A percentile compares a stretch with the other conserved stretches of the same genome.
Evolutionary conservation across 2,329 filamentous ascomycete genomes (phyloP).

Genomic region (Penicillium sumatraense): DNA sequence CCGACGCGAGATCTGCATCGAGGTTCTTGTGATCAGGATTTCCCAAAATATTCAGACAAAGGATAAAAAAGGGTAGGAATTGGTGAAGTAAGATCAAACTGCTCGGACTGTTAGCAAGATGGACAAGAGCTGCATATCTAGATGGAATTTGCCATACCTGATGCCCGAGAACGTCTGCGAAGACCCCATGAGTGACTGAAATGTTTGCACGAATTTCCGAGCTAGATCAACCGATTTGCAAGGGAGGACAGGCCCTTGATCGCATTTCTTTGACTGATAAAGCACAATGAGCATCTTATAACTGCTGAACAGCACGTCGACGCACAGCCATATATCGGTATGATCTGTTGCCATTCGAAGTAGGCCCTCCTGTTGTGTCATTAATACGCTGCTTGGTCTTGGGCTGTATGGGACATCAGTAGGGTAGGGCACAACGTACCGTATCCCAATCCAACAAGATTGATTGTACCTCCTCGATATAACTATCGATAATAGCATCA

Average conservation of each 20-base stretch:
- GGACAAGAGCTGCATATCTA: neutral
- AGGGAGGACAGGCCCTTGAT: slow-evolving; percentile 7
- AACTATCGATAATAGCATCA: slow-evolving; percentile 12
- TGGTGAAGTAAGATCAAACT: slow-evolving; percentile 21
- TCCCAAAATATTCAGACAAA: slow-evolving; percentile 15
- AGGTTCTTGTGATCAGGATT: neutral
- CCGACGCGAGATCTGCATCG: slow-evolving; percentile 7
- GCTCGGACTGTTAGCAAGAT: neutral
- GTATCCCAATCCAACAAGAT: slow-evolving; percentile 21
- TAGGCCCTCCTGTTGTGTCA: slow-evolving; percentile 15
- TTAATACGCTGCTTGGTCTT: neutral
- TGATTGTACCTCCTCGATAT: slow-evolving; percentile 17
- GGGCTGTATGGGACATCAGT: neutral
- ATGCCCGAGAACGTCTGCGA: neutral
- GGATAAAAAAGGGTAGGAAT: slow-evolving; percentile 19
- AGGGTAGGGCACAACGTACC: slow-evolving; percentile 1
- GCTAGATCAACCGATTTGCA: slow-evolving; percentile 11
- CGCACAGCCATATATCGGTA: slow-evolving; percentile 20
- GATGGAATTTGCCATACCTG: neutral
- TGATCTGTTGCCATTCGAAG: slow-evolving; percentile 12
- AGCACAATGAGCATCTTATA: slow-evolving; percentile 26
- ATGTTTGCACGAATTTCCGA: neutral
- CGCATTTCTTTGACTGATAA: slow-evolving; percentile 17
- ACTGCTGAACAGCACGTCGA: slow-evolving; percentile 21
- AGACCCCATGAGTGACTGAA: neutral